Evolutionary conservation across 306 rosid species (phyloP).

Genomic region (Ammopiptanthus mongolicus): DNA sequence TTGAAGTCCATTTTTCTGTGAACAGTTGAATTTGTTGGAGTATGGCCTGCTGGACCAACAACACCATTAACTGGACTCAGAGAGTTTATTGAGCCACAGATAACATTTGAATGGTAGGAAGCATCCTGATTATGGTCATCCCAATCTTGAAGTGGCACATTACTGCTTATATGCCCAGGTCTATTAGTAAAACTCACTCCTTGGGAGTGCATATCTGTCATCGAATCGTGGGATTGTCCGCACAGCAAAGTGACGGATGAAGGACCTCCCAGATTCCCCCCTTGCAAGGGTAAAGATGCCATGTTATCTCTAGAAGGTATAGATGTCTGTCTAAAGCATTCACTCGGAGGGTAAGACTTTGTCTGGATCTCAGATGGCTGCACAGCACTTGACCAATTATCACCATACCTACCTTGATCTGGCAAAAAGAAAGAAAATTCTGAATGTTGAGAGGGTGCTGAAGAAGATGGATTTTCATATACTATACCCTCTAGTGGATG

Average conservation of each 20-base stretch:
- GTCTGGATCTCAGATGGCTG: slow-evolving; percentile 55
- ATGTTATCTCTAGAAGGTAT: slow-evolving; percentile 35
- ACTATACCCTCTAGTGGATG: slow-evolving; percentile 39
- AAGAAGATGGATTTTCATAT: slow-evolving; percentile 44
- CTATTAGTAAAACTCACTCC: slow-evolving; percentile 26
- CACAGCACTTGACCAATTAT: slow-evolving; percentile 54
- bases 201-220: slow-evolving; percentile 42
- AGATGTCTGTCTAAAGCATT: slow-evolving; percentile 38
- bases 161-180: slow-evolving; percentile 31
- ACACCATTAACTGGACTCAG: slow-evolving; percentile 43
- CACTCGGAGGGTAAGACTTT: slow-evolving; percentile 39
- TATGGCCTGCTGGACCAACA: slow-evolving; percentile 38
- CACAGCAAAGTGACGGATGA: slow-evolving; percentile 43
- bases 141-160: slow-evolving; percentile 58
- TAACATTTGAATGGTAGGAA: slow-evolving; percentile 38
- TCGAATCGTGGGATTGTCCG: slow-evolving; percentile 37
- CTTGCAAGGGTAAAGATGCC: slow-evolving; percentile 39
- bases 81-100: slow-evolving; percentile 46
- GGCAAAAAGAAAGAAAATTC: slow-evolving; percentile 40
- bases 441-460: slow-evolving; percentile 44
- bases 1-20: slow-evolving; percentile 41
- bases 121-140: slow-evolving; percentile 49
- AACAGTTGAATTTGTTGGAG: slow-evolving; percentile 27
- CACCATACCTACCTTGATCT: slow-evolving; percentile 50
- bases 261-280: slow-evolving; percentile 36